These are phyloP conservation scores for Castanea mollissima DNA, from an alignment of 306 rosid genomes.

Conservation along the genomic window DNA sequence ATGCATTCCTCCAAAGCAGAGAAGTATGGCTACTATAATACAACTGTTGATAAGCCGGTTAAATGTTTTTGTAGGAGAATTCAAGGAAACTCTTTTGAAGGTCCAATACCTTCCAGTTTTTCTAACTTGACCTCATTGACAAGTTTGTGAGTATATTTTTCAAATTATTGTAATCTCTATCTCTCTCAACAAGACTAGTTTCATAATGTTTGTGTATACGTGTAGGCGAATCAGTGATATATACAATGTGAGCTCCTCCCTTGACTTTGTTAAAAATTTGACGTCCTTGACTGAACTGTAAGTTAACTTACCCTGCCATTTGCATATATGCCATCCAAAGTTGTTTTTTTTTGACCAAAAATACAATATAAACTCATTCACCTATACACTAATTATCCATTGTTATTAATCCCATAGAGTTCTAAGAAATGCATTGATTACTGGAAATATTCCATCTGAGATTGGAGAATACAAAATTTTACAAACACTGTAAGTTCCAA, in stretches of 20 bases:
- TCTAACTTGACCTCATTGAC: conserved; percentile 18
- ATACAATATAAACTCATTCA: not conserved
- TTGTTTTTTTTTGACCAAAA: not conserved
- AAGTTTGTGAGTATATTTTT: conserved; percentile 18
- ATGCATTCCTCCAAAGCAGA: too few species aligned
- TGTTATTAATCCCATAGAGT: conserved; percentile 1
- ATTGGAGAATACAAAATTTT: conserved; percentile 17
- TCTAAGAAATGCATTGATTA: conserved; percentile 30
- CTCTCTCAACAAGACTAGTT: not conserved
- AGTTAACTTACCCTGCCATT: not conserved
- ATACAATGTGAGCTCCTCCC: conserved; percentile 29
- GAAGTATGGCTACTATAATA: too few species aligned
- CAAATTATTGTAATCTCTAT: not conserved
- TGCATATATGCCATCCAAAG: not conserved
- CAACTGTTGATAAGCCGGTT: not conserved
- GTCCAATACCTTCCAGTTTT: conserved; percentile 34
- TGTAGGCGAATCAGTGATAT: conserved; percentile 31
- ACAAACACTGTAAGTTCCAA: conserved; percentile 5
- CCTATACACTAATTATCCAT: not conserved
- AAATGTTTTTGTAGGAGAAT: conserved; percentile 19
- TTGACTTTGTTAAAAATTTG: conserved; percentile 19
- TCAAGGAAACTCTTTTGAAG: conserved; percentile 33
- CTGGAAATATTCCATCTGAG: conserved; percentile 24
- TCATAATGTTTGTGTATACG: not conserved
- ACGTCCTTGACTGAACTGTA: conserved; percentile 19